phyloP scores from a whole-genome alignment of 257 asterid species.

The Rubia yunnanensis region DNA sequence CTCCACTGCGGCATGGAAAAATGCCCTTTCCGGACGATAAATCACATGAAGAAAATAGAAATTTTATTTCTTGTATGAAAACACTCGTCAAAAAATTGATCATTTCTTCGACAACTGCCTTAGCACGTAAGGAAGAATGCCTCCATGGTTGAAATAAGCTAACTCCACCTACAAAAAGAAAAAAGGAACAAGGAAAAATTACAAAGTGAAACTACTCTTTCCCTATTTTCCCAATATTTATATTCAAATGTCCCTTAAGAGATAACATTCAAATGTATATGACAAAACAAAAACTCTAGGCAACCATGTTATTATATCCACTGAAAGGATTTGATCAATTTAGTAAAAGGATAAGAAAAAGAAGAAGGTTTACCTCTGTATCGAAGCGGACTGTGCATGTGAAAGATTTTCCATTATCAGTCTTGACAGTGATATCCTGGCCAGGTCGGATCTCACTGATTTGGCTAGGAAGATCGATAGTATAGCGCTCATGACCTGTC shows the following conservation, averaged over 20 bases:
- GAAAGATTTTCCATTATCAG: constrained; percentile 74
- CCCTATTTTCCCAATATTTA: neutral
- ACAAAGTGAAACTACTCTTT: neutral
- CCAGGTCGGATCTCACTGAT: constrained; percentile 82
- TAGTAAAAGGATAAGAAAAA: no score
- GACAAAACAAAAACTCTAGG: neutral
- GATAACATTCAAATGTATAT: neutral
- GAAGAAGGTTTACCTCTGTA: constrained; percentile 66
- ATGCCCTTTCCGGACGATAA: constrained; percentile 25
- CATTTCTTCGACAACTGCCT: constrained; percentile 60
- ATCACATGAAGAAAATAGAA: constrained; percentile 3
- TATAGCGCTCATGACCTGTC: constrained; percentile 88
- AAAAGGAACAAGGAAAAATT: neutral
- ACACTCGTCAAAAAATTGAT: constrained; percentile 6
- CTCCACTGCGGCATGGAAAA: constrained; percentile 14
- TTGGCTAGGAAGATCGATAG: constrained; percentile 73
- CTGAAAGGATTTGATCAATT: no score
- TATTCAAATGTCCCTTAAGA: neutral
- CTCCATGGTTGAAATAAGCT: constrained; percentile 67
- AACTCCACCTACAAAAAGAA: constrained; percentile 21
- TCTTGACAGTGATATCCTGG: constrained; percentile 64
- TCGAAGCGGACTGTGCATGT: constrained; percentile 82
- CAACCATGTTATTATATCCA: neutral
- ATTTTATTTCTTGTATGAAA: constrained; percentile 23
- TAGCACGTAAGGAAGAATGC: constrained; percentile 76